These are phyloP conservation scores for Rosa lucieae DNA, from an alignment of 306 rosid genomes.

Conservation along the genomic window DNA sequence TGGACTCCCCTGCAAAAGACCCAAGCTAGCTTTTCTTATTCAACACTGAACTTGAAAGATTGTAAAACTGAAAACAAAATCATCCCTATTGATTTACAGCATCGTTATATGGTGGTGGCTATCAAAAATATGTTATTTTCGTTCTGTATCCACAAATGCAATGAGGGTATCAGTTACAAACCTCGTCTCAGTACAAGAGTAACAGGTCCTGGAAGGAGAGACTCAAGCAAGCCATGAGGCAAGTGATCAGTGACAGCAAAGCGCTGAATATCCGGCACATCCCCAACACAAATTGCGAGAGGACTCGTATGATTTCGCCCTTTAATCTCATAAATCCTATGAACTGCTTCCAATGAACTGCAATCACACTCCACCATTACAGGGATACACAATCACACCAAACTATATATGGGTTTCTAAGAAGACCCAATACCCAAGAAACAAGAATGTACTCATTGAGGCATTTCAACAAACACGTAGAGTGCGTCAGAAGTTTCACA, in stretches of 20 bases:
- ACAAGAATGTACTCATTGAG: neutral
- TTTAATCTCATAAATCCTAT: conserved; percentile 75
- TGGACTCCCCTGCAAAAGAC: conserved; percentile 69
- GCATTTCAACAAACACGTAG: conserved; percentile 24
- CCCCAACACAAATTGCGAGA: conserved; percentile 81
- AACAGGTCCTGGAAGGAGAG: conserved; percentile 95
- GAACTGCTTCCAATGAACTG: conserved; percentile 73
- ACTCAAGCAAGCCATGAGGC: conserved; percentile 70
- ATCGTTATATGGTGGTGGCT: neutral
- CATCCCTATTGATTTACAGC: neutral
- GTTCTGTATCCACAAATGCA: neutral
- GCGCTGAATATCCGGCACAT: conserved; percentile 55
- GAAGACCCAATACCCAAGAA: too few relatives aligned
- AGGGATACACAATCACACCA: too few relatives aligned
- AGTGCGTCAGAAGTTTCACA: conserved; percentile 10
- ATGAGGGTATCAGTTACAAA: conserved; percentile 19
- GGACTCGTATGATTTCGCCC: conserved; percentile 81
- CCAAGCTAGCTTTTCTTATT: conserved; percentile 18
- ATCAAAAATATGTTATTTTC: neutral
- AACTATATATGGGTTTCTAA: too few relatives aligned
- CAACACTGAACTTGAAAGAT: neutral
- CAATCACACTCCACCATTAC: conserved; percentile 27
- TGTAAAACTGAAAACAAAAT: neutral
- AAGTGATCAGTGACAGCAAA: conserved; percentile 72
- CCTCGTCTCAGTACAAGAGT: conserved; percentile 80